phyloP scores from a whole-genome alignment of 2,329 filamentous ascomycete species.

The Amesomyces nigricolor region DNA sequence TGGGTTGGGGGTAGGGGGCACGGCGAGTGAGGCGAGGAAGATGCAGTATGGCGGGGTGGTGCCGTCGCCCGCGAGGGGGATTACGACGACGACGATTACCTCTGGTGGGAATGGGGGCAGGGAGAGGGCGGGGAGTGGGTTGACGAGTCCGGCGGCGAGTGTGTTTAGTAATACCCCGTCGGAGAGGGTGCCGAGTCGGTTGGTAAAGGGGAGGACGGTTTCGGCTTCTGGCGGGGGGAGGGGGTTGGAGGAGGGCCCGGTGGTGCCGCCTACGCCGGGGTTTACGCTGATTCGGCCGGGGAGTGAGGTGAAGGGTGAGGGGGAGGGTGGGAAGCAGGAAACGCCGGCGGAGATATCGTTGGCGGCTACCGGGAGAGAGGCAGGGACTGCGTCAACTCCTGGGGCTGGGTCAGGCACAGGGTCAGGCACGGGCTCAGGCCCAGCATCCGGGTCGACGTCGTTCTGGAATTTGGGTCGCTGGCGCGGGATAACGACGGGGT shows the following conservation, averaged over 20 bases:
- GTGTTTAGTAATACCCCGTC: conserved; percentile 20
- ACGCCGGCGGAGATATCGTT: no score
- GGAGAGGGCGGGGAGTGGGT: conserved; percentile 2
- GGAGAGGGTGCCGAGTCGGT: conserved; percentile 6
- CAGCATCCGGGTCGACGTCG: conserved; percentile 29
- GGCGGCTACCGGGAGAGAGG: background rate
- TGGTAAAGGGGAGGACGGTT: conserved; percentile 24
- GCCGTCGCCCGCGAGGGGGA: conserved; percentile 21
- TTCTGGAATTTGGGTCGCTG: conserved; percentile 57
- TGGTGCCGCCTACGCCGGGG: conserved; percentile 48
- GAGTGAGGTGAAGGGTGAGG: background rate
- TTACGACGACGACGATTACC: background rate
- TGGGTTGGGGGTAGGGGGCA: background rate
- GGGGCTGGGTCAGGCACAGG: background rate
- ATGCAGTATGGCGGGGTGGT: conserved; percentile 37
- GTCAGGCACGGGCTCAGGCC: no score
- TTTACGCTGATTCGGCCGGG: conserved; percentile 39
- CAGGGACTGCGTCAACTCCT: background rate
- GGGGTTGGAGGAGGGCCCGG: conserved; percentile 22
- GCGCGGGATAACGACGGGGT: conserved; percentile 38
- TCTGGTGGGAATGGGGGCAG: background rate
- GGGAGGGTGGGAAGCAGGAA: no score
- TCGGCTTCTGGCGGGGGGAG: conserved; percentile 17
- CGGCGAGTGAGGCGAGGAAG: conserved; percentile 43
- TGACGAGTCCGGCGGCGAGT: conserved; percentile 39